A percentile compares a stretch with the other conserved stretches of the same genome.
Conservation (phyloP, 129 eudicot species). For the Arctium lappa region DNA sequence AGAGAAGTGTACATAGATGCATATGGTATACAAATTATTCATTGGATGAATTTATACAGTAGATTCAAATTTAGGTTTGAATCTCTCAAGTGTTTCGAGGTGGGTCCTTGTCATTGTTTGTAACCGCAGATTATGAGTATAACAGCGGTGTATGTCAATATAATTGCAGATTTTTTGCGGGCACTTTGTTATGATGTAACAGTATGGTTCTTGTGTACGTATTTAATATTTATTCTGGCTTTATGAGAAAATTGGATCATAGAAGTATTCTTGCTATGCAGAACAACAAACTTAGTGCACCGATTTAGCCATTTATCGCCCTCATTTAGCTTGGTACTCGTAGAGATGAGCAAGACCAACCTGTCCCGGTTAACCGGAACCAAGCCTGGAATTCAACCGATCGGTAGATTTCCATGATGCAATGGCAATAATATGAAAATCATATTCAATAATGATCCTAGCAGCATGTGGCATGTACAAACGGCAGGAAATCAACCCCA, state of each 20-base stretch:
- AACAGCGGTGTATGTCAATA: neutral
- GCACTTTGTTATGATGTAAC: neutral
- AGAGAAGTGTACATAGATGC: neutral
- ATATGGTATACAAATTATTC: conserved; percentile 1
- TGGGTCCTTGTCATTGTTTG: neutral
- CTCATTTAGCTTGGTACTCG: no score
- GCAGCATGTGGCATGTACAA: no score
- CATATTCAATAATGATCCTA: neutral
- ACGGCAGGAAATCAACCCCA: no score
- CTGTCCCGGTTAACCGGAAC: no score
- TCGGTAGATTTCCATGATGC: neutral
- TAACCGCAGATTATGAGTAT: neutral
- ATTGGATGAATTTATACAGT: conserved; percentile 8
- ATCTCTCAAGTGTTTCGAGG: neutral
- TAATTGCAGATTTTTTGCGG: neutral
- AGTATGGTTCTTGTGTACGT: neutral
- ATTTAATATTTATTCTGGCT: neutral
- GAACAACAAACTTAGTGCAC: neutral
- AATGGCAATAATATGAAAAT: neutral
- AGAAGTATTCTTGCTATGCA: neutral
- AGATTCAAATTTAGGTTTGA: conserved; percentile 16
- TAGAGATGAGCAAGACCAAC: no score
- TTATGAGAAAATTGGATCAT: neutral
- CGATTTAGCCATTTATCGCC: no score
- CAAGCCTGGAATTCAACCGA: neutral